phyloP scores from a whole-genome alignment of 805 yeast genomes.

The Limtongia smithiae region DNA sequence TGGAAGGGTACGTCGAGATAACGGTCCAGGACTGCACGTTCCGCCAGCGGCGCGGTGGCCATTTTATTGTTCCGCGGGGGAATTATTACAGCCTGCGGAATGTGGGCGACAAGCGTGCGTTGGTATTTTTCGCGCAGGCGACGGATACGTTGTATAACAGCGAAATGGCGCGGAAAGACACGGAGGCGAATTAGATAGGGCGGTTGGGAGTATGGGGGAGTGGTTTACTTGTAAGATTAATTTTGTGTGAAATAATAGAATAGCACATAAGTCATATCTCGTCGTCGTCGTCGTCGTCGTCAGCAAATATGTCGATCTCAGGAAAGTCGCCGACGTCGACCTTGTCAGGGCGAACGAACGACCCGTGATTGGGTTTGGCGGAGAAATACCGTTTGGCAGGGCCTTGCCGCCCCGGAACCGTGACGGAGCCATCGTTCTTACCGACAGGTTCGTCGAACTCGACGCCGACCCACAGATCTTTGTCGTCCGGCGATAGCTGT shows the following conservation, averaged over 20 bases:
- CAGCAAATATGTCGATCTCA: conserved; percentile 47
- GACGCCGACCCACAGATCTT: conserved; percentile 69
- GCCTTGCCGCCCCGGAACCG: too few relatives aligned
- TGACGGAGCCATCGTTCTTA: conserved; percentile 74
- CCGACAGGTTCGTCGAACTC: conserved; percentile 85
- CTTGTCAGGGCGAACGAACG: conserved; percentile 66
- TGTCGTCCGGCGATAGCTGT: conserved; percentile 30
- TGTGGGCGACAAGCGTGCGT: conserved; percentile 58
- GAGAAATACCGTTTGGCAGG: conserved; percentile 59
- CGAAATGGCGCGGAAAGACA: background rate
- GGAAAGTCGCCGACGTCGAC: conserved; percentile 71
- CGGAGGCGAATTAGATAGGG: background rate
- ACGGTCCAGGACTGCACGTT: conserved; percentile 57
- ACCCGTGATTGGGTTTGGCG: conserved; percentile 60
- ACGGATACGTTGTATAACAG: conserved; percentile 34
- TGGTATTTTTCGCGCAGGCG: conserved; percentile 73
- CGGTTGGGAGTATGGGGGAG: background rate
- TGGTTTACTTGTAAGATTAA: background rate
- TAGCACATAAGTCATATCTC: background rate
- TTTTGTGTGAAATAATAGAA: background rate
- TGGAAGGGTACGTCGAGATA: conserved; percentile 67
- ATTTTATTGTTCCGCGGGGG: conserved; percentile 71
- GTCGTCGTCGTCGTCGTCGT: conserved; percentile 39
- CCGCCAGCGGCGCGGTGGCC: conserved; percentile 64
- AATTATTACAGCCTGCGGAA: conserved; percentile 20